Evolutionary conservation across 108 stramenopile species (phyloP), one percentile per base, ranked within the genome.

Genomic region (Nitzschia sp.): DNA sequence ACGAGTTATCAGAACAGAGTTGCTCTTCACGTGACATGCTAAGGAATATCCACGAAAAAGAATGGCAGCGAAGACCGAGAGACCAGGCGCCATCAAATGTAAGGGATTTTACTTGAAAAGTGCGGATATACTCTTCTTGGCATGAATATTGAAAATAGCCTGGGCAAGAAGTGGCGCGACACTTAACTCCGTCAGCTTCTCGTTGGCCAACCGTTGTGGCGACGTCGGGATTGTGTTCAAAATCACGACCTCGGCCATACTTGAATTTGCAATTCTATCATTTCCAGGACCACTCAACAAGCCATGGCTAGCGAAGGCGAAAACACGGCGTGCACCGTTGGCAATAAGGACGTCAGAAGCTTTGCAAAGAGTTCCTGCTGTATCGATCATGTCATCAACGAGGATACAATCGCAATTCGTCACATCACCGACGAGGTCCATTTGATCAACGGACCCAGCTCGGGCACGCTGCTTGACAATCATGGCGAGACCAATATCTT

Each of bases 321-420:
- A 99, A 55, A 99, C 99, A 29, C 98, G 89, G 31, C 94, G 82
- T 15, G 99, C 98, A 24, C 99, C 99, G 62, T 94, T 90, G 32
- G 81, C 91, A 51, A 86, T 80, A 47, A 99, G 82, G 38, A 97
- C 95, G 75, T 97, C 96, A 15, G 98, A 98, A 31, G 99, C 99
- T 83, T 97, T 98, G 84, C 98, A 98, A 26, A 99, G 85, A 2
- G 99, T 99, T 35, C 99, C 98, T 30, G 97, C 98, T 23, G 99
- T 99, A 84, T 99, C 98, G 73, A 99, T 98, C 80, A 99, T 99
- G 76, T 99, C 99, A 76, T 99, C 99, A 17, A 99, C 99, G 61
- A 99, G 94, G 67, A 99, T 97, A 60, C 95, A 96, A 78, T 99
- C 99, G 61, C 94, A 97, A 79, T 95, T 97, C 49, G 83, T 88